Evolutionary conservation across 768 basidiomycete genomes (phyloP).

Genomic region (Suillus placidus): DNA sequence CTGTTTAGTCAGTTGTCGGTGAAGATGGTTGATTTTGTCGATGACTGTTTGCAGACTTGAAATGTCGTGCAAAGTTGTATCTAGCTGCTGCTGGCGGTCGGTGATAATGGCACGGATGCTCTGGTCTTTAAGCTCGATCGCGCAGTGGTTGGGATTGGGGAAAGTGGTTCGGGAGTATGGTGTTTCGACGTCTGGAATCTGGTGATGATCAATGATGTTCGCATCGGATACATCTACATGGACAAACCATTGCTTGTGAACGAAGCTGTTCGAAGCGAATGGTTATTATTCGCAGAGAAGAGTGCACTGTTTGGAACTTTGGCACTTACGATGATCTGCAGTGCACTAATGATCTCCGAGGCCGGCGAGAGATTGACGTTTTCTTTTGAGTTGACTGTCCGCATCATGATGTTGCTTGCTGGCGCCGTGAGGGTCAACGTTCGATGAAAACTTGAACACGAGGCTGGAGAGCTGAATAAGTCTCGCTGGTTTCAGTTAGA

Average conservation of each 20-base stretch:
- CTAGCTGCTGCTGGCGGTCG: not conserved
- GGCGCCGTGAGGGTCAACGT: too few species aligned
- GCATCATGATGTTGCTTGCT: not conserved
- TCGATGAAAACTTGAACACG: too few species aligned
- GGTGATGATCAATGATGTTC: not conserved
- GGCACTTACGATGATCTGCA: not conserved
- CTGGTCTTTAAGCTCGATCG: not conserved
- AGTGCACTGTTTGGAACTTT: not conserved
- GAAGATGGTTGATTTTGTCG: conserved; percentile 14
- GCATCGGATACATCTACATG: not conserved
- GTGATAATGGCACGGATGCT: not conserved
- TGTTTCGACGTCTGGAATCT: not conserved
- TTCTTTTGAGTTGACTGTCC: not conserved
- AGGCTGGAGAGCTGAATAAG: too few species aligned
- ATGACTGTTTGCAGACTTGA: conserved; percentile 12
- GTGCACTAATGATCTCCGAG: not conserved
- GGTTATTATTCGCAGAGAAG: not conserved
- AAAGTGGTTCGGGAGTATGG: not conserved
- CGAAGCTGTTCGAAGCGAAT: not conserved
- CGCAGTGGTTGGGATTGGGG: not conserved
- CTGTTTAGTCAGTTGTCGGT: conserved; percentile 18
- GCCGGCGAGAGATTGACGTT: not conserved
- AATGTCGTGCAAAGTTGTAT: not conserved
- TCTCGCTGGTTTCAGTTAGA: too few species aligned
- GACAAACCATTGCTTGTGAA: not conserved